Base-by-base conservation (phyloP, 2,329 filamentous ascomycete species). In the Ceratocystis cacaofunesta region DNA sequence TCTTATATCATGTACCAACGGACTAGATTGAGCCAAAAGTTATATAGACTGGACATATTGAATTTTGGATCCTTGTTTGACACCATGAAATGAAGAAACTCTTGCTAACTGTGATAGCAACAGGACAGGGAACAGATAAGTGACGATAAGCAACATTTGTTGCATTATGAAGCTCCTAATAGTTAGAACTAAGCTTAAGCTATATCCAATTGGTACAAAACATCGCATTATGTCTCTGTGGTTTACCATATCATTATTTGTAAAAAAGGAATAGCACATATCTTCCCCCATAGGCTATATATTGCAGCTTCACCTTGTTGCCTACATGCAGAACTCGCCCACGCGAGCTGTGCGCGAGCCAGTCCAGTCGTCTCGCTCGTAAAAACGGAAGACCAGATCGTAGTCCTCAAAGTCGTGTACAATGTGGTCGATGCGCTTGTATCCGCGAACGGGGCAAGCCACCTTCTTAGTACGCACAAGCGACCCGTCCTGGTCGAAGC, bases 351-450 rank as follows among this genome's bases (percentile, higher is more conserved):
- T 75, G 68, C 79, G 80, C 10, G 78, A 77, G 10, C 81, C 81
- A 61, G 76, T 74, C 82, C 83, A 97, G 71, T 88, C 92, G 70
- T 95, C 85, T 67, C 90, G 85, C 78, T 97, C 92, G 73, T 95
- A 99, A 80, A 95, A 96, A 67, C 92, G 85, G 78, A 99, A 99
- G 58, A 99, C 88, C 46, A 99, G 80, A 74, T 97, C 92, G 73
- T 99, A 99, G 64, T 95, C 94, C 73, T 99, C 92, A 71, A 99
- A 86, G 72, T 97, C 92, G 75, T 99, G 94, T 62, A 99, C 90
- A 70, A 99, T 96, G 65, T 92, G 87, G 75, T 99, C 94, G 64
- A 96, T 83, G 22, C 94, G 85, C 68, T 88, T 84, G 74, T 99
- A 99, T 1, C 94, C 94, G 68, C 84, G 80, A 70, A 99, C 88